These are phyloP conservation scores for Aspergillus pseudoterreus DNA, from an alignment of 2,329 filamentous ascomycete species.

Conservation along the genomic window DNA sequence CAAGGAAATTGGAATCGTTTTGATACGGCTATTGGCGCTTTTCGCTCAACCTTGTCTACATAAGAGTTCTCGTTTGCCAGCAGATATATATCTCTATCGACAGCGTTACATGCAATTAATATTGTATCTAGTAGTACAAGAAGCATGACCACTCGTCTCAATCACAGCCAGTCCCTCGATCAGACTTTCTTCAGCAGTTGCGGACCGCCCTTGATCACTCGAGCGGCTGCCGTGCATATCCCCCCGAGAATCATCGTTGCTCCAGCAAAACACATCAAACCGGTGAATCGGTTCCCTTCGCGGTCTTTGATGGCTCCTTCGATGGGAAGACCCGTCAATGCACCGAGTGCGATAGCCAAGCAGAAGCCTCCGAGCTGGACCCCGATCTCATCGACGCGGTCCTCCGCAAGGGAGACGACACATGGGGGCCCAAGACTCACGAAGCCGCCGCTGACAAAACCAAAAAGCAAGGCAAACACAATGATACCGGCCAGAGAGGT, in stretches of 20 bases:
- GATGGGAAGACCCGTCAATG: neutral
- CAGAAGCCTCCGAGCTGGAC: neutral
- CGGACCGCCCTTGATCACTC: neutral
- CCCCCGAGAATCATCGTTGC: slow-evolving; percentile 1
- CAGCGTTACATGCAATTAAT: too few relatives aligned
- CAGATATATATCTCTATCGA: too few relatives aligned
- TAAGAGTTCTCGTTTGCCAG: too few relatives aligned
- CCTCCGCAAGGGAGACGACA: neutral
- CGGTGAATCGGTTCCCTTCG: neutral
- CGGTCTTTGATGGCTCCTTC: neutral
- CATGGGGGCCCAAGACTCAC: neutral
- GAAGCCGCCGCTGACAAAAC: slow-evolving; percentile 1
- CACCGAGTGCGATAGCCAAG: neutral
- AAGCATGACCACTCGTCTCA: too few relatives aligned
- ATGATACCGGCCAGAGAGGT: neutral
- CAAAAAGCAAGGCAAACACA: neutral
- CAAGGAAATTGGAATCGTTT: too few relatives aligned
- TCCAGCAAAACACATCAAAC: neutral
- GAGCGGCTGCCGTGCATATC: neutral
- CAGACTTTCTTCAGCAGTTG: neutral
- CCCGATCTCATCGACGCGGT: neutral
- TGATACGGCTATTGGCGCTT: too few relatives aligned
- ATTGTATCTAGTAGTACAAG: too few relatives aligned
- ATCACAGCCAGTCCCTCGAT: neutral
- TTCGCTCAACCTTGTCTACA: too few relatives aligned